phyloP scores from a whole-genome alignment of 2,329 filamentous ascomycete species.

The Biscogniauxia sp. region DNA sequence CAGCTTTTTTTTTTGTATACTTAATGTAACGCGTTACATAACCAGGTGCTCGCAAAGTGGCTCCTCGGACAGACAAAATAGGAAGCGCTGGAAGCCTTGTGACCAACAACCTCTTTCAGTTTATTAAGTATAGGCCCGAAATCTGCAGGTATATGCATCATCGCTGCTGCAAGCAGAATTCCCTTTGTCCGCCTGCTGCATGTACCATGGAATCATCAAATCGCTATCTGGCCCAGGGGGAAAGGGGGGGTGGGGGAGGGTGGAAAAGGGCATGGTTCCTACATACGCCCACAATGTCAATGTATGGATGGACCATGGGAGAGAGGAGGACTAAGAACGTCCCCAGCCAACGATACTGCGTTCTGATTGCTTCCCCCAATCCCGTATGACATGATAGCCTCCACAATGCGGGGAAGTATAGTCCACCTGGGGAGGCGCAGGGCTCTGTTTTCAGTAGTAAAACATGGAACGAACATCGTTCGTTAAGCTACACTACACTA shows the following conservation, averaged over 20 bases:
- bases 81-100: neutral
- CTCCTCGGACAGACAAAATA: neutral
- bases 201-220: neutral
- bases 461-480: neutral
- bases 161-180: neutral
- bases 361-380: neutral
- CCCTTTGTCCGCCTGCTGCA: neutral
- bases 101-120: neutral
- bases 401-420: slow-evolving; percentile 18
- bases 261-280: neutral
- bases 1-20: neutral
- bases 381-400: slow-evolving; percentile 1
- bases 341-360: no score
- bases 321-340: neutral
- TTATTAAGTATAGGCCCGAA: neutral
- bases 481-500: no score
- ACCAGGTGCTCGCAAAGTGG: neutral
- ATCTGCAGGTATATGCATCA: neutral
- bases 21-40: neutral
- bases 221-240: neutral
- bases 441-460: slow-evolving; percentile 3
- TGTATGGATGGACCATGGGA: neutral
- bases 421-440: neutral
- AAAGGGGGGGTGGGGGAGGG: neutral
- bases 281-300: neutral